A percentile compares a stretch with the other conserved stretches of the same genome.
phyloP scores from a whole-genome alignment of 345 rosid genomes.

The Jatropha curcas region DNA sequence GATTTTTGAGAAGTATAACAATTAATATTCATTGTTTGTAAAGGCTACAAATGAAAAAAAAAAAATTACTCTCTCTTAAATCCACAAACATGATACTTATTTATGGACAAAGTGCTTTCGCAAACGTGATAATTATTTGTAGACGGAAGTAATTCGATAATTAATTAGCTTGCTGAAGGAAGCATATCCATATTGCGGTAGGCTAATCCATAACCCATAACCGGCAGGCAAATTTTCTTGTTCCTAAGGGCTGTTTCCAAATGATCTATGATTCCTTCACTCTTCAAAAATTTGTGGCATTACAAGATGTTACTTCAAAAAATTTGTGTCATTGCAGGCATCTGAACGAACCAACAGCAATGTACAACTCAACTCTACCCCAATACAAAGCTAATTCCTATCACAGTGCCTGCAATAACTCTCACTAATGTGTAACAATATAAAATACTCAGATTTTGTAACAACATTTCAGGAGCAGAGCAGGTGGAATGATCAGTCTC shows the following conservation, averaged over 20 bases:
- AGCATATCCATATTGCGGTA: no score
- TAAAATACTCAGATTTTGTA: constrained; percentile 5
- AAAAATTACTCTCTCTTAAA: no score
- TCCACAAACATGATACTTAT: no score
- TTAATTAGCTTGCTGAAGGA: no score
- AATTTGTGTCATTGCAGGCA: constrained; percentile 31
- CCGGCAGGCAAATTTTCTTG: no score
- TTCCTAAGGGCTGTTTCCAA: neutral
- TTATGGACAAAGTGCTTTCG: no score
- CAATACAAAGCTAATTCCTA: constrained; percentile 21
- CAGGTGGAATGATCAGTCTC: neutral
- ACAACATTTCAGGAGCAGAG: neutral
- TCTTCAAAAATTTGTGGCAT: neutral
- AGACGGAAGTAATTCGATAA: no score
- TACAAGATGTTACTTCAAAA: constrained; percentile 4
- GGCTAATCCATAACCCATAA: no score
- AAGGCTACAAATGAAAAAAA: no score
- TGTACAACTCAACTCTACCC: constrained; percentile 16
- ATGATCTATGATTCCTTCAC: neutral
- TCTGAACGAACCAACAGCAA: constrained; percentile 12
- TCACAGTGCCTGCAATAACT: constrained; percentile 8
- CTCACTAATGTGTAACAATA: constrained; percentile 1
- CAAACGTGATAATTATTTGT: no score
- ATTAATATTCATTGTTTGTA: no score
- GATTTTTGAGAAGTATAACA: no score